A percentile compares a stretch with the other conserved stretches of the same genome.
Conservation (phyloP, 768 basidiomycete genomes). For the Clitopilus passeckerianus region DNA sequence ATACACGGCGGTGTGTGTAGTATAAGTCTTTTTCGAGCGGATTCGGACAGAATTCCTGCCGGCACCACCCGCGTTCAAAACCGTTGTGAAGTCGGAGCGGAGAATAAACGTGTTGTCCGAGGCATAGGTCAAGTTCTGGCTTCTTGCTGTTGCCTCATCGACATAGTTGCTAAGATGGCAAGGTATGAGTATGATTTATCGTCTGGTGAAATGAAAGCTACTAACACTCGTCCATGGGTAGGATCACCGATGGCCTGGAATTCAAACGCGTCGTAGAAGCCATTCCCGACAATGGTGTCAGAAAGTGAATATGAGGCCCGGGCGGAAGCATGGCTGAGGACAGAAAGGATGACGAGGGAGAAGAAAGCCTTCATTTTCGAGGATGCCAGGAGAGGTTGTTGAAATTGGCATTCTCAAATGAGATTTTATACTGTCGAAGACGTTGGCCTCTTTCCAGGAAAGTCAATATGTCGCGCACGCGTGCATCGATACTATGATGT, state of each 20-base stretch:
- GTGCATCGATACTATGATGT: neutral
- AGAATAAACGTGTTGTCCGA: conserved; percentile 44
- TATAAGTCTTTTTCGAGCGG: conserved; percentile 43
- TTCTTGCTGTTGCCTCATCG: conserved; percentile 29
- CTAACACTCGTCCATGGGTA: conserved; percentile 60
- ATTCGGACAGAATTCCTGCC: conserved; percentile 57
- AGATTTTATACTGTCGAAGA: too few relatives aligned
- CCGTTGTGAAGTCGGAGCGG: conserved; percentile 43
- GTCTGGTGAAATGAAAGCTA: neutral
- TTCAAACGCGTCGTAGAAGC: conserved; percentile 44
- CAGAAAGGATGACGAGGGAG: neutral
- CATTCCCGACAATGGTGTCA: conserved; percentile 36
- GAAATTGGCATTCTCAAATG: neutral
- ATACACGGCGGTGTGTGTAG: conserved; percentile 48
- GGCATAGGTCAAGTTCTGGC: conserved; percentile 49
- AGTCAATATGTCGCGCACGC: neutral
- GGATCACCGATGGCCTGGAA: conserved; percentile 51
- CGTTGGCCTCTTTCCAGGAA: neutral
- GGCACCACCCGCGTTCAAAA: conserved; percentile 36
- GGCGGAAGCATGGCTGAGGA: neutral
- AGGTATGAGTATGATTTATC: neutral
- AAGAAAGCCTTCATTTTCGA: neutral
- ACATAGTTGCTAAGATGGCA: conserved; percentile 32
- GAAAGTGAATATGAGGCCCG: conserved; percentile 34
- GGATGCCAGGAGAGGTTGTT: neutral